Evolutionary conservation across 805 yeast genomes (phyloP).

Genomic region (Wickerhamomyces ciferrii): DNA sequence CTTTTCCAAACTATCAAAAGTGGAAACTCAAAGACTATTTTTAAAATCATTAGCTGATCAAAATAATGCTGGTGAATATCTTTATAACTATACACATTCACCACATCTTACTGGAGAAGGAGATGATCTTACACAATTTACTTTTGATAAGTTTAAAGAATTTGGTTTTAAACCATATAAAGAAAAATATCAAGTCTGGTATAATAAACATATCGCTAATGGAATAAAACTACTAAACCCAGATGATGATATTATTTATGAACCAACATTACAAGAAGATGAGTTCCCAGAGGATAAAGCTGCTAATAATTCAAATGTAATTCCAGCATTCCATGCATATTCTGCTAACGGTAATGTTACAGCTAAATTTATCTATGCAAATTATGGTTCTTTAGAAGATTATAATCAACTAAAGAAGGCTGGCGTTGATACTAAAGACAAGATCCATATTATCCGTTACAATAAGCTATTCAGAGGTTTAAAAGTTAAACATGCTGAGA

Average conservation of each 20-base stretch:
- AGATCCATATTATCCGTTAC: slow-evolving; percentile 53
- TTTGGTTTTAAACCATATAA: slow-evolving; percentile 45
- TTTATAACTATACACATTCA: slow-evolving; percentile 13
- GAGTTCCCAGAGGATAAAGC: slow-evolving; percentile 34
- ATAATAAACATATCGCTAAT: slow-evolving; percentile 45
- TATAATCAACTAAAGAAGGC: slow-evolving; percentile 35
- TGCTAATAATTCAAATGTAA: slow-evolving; percentile 48
- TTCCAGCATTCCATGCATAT: slow-evolving; percentile 56
- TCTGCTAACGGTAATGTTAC: slow-evolving; percentile 60
- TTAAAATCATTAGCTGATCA: slow-evolving; percentile 32
- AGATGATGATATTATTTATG: slow-evolving; percentile 32
- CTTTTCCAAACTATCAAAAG: slow-evolving; percentile 55
- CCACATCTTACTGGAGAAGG: slow-evolving; percentile 39
- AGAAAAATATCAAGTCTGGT: slow-evolving; percentile 54
- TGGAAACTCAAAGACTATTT: slow-evolving; percentile 65
- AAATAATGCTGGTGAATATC: slow-evolving; percentile 27
- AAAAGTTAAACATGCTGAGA: slow-evolving; percentile 57
- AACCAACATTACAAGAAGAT: slow-evolving; percentile 45
- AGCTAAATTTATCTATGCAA: slow-evolving; percentile 50
- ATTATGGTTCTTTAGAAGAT: slow-evolving; percentile 55
- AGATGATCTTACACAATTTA: slow-evolving; percentile 39
- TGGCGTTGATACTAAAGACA: slow-evolving; percentile 43
- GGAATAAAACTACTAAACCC: slow-evolving; percentile 31
- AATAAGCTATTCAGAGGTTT: slow-evolving; percentile 47
- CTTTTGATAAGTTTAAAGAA: slow-evolving; percentile 41